These are phyloP conservation scores for Hirsutella minnesotensis DNA, from an alignment of 2,329 filamentous ascomycete species.

Conservation along the genomic window DNA sequence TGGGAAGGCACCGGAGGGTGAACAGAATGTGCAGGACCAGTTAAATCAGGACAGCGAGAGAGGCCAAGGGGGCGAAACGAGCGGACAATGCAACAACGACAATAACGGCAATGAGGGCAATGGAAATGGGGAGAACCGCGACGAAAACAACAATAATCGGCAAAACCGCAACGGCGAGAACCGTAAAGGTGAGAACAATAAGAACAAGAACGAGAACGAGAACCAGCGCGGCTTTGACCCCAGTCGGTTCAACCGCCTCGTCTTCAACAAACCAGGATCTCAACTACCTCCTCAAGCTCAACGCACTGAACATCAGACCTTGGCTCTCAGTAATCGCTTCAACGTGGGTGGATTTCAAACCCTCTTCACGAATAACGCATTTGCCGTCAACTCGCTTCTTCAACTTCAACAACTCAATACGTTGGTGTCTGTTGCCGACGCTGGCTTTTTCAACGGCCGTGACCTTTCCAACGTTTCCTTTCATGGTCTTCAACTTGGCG, in stretches of 20 bases:
- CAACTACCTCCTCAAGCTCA: conserved; percentile 34
- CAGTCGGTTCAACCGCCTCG: conserved; percentile 25
- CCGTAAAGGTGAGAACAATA: no score
- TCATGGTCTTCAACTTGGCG: conserved; percentile 4
- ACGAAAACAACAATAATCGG: no score
- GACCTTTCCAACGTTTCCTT: conserved; percentile 15
- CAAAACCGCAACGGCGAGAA: no score
- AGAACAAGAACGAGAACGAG: conserved; percentile 7
- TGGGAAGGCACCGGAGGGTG: no score
- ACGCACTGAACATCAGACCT: conserved; percentile 29
- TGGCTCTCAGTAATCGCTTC: conserved; percentile 31
- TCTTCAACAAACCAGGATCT: conserved; percentile 27
- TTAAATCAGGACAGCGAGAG: no score
- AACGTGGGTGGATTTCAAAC: conserved; percentile 29
- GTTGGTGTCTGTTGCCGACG: conserved; percentile 19
- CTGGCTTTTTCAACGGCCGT: conserved; percentile 17
- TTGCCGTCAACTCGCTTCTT: conserved; percentile 28
- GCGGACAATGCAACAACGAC: no score
- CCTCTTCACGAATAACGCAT: conserved; percentile 26
- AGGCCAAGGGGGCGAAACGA: no score
- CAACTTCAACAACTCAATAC: conserved; percentile 29
- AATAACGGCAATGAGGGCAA: no score
- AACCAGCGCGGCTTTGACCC: conserved; percentile 26
- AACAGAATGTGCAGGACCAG: no score
- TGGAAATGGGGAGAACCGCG: no score